Conservation (phyloP, 1,139 yeast genomes). For the Hansenula sp. region DNA sequence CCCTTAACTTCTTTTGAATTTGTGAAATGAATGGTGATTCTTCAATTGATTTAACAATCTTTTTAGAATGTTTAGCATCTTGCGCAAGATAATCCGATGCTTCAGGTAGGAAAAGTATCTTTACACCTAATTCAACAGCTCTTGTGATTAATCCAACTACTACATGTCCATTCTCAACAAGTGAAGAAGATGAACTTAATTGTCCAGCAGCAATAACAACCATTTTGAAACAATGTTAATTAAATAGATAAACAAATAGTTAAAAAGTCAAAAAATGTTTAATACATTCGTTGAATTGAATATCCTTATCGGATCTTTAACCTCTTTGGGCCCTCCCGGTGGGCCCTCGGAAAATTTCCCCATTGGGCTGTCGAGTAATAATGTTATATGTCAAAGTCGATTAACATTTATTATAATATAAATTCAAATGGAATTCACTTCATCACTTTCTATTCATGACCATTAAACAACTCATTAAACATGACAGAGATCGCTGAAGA, state of each 20-base stretch:
- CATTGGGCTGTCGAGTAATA: no score
- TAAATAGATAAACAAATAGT: background rate
- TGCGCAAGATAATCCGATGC: constrained; percentile 86
- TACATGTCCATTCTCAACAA: constrained; percentile 52
- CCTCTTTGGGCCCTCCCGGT: no score
- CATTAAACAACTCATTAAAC: no score
- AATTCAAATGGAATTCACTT: no score
- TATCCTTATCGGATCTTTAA: no score
- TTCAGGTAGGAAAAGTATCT: constrained; percentile 82
- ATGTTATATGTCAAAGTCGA: no score
- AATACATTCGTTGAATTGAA: no score
- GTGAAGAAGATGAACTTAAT: constrained; percentile 67
- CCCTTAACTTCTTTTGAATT: constrained; percentile 44
- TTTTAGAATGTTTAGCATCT: constrained; percentile 60
- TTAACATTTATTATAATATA: no score
- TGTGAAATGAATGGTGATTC: constrained; percentile 46
- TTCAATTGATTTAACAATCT: constrained; percentile 49
- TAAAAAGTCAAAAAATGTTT: background rate
- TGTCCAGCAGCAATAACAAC: constrained; percentile 82
- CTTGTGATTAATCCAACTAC: constrained; percentile 56
- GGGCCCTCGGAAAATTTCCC: no score
- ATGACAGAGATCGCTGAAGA: no score
- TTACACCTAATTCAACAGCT: constrained; percentile 58
- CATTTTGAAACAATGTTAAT: constrained; percentile 28
- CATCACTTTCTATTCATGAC: no score